These are phyloP conservation scores for Sungouiozyma intestinalis DNA, from an alignment of 805 yeast genomes.

Conservation along the genomic window DNA sequence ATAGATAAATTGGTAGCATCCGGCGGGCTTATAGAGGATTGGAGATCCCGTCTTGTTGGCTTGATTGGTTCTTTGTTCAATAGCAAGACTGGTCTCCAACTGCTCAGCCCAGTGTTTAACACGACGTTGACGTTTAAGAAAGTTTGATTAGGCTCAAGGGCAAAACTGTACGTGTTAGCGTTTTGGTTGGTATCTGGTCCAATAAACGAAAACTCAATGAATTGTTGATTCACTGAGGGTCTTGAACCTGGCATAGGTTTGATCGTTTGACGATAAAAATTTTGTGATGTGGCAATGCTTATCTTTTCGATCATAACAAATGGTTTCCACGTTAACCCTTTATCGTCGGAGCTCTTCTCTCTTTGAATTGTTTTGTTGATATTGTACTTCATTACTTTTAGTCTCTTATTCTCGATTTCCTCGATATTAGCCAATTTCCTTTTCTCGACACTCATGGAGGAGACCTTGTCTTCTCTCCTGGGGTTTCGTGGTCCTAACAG, in stretches of 20 bases:
- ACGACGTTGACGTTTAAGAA: conserved; percentile 18
- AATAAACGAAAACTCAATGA: conserved; percentile 24
- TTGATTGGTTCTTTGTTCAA: conserved; percentile 19
- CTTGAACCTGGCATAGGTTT: conserved; percentile 22
- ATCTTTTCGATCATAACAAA: conserved; percentile 17
- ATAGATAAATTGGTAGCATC: background rate
- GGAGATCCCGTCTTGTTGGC: conserved; percentile 2
- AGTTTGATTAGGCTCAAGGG: conserved; percentile 24
- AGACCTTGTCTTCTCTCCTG: background rate
- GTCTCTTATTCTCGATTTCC: conserved; percentile 10
- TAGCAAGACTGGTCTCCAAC: conserved; percentile 4
- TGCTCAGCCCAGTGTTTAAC: conserved; percentile 7
- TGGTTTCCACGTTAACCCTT: conserved; percentile 14
- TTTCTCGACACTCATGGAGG: background rate
- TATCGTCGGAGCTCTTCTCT: conserved; percentile 14
- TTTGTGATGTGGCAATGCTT: conserved; percentile 19
- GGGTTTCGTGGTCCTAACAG: conserved; percentile 16
- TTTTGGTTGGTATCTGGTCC: conserved; percentile 19
- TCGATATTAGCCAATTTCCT: background rate
- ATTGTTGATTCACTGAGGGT: conserved; percentile 23
- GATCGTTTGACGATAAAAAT: conserved; percentile 21
- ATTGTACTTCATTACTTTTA: conserved; percentile 21
- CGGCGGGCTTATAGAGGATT: background rate
- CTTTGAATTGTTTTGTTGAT: conserved; percentile 19
- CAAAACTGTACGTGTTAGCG: conserved; percentile 21